These are phyloP conservation scores for Pulicaria dysenterica DNA, from an alignment of 129 eudicot species.

Conservation along the genomic window DNA sequence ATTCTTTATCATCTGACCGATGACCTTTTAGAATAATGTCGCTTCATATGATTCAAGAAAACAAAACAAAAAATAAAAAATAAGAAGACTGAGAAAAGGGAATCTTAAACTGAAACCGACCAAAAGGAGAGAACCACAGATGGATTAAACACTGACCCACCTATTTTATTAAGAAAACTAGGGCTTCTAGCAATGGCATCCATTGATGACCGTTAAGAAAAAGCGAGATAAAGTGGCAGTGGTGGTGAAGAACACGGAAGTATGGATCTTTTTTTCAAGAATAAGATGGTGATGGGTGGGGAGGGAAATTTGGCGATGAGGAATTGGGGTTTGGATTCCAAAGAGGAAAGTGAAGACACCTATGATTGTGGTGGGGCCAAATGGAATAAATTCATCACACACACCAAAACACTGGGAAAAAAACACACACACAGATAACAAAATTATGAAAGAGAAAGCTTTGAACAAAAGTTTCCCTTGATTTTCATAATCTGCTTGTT, in stretches of 20 bases:
- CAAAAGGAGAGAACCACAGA: constrained; percentile 25
- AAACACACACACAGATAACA: constrained; percentile 35
- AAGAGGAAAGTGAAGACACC: constrained; percentile 28
- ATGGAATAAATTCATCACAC: constrained; percentile 33
- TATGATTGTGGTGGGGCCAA: constrained; percentile 39
- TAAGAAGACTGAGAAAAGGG: constrained; percentile 2
- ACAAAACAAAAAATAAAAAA: neutral
- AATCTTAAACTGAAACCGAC: constrained; percentile 28
- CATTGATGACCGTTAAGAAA: constrained; percentile 31
- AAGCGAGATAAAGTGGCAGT: constrained; percentile 2
- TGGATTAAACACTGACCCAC: constrained; percentile 27
- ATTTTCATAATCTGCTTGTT: neutral
- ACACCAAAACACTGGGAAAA: neutral
- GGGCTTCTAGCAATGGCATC: constrained; percentile 12
- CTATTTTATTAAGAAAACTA: neutral
- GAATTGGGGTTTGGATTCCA: constrained; percentile 27
- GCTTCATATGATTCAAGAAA: constrained; percentile 4
- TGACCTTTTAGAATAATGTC: constrained; percentile 13
- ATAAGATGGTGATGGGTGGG: constrained; percentile 25
- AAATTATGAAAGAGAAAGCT: constrained; percentile 36
- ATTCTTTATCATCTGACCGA: constrained; percentile 20
- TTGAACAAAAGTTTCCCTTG: constrained; percentile 16
- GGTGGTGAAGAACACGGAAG: constrained; percentile 31
- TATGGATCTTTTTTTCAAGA: constrained; percentile 25
- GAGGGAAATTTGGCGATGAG: constrained; percentile 26